Percentiles rank a stretch among this genome's conserved stretches.
These are phyloP conservation scores for Inosperma sp. DNA, from an alignment of 768 basidiomycete genomes.

Conservation along the genomic window DNA sequence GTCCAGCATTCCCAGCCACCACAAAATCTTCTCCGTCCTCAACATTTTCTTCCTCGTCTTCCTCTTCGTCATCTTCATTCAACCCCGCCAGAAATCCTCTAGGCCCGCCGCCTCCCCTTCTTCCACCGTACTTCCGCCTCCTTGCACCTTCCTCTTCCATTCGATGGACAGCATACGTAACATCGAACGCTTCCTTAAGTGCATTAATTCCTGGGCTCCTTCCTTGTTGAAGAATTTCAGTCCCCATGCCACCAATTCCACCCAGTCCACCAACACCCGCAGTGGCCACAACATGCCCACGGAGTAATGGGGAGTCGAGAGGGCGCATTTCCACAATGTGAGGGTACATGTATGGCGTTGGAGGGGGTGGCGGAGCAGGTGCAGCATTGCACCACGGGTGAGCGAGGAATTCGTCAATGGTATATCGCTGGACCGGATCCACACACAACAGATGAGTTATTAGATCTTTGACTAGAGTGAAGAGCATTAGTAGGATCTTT, in stretches of 20 bases:
- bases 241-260: too few species aligned
- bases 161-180: slow-evolving; percentile 97
- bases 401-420: slow-evolving; percentile 94
- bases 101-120: slow-evolving; percentile 66
- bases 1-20: slow-evolving; percentile 36
- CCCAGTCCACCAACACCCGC: too few species aligned
- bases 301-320: slow-evolving; percentile 88
- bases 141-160: slow-evolving; percentile 99
- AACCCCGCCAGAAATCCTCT: slow-evolving; percentile 78
- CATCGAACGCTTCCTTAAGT: slow-evolving; percentile 97
- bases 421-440: slow-evolving; percentile 92
- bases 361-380: slow-evolving; percentile 57
- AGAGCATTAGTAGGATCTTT: neutral
- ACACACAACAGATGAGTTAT: slow-evolving; percentile 94
- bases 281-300: too few species aligned
- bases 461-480: slow-evolving; percentile 78
- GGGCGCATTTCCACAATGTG: slow-evolving; percentile 33
- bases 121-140: slow-evolving; percentile 71
- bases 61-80: slow-evolving; percentile 90
- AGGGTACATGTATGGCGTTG: slow-evolving; percentile 54
- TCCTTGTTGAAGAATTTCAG: slow-evolving; percentile 53
- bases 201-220: slow-evolving; percentile 90
- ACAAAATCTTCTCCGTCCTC: slow-evolving; percentile 21
- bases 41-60: slow-evolving; percentile 25
- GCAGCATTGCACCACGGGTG: slow-evolving; percentile 91